Evolutionary conservation across 2,329 filamentous ascomycete genomes (phyloP), one percentile per base, ranked within the genome.

Genomic region (Aspergillus puulaauensis): DNA sequence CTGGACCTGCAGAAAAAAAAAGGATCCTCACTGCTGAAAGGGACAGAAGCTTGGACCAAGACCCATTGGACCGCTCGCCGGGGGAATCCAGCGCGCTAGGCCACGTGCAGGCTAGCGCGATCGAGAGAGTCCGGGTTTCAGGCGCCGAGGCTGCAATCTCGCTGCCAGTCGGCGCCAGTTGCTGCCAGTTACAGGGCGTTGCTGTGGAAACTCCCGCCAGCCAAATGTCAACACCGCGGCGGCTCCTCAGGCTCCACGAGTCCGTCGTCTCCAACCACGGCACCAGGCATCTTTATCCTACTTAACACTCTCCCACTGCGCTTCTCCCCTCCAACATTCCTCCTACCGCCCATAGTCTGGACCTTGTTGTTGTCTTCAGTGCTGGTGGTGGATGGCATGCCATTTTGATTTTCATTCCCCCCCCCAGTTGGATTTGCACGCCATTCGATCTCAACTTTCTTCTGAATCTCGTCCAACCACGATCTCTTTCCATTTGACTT

Each of bases 201-300:
- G 68, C 70, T 59, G 66, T 69, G 68, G 69, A 62, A 60, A 73
- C 71, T 71, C 59, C 71, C 71, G 70, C 51, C 52, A 52, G 40
- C 47, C 57, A 53, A 56, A 67, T 66, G 66, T 70, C 66, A 70
- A 71, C 70, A 71, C 61, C 15, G 58, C 44, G 56, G 47, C 33
- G 47, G 41, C 52, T 46, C 43, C 44, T 21, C 47, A 33, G 24
- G n/a, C 47, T 27, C 43, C 43, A 53, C 33, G 44, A 27, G 23
- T 48, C 27, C 35, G 12, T 11, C 41, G 43, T 46, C 47, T 39
- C 41, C 35, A 57, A 35, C 54, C 31, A 52, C 35, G 21, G 27
- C 35, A 27, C 39, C 35, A 55, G 24, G 14, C 33, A 37, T 47
- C 35, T 39, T 31, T 35, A 41, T 33, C 40, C 48, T 52, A 56